Evolutionary conservation across 495 filamentous ascomycete species (phyloP).

Genomic region (Chaetomium fimeti): DNA sequence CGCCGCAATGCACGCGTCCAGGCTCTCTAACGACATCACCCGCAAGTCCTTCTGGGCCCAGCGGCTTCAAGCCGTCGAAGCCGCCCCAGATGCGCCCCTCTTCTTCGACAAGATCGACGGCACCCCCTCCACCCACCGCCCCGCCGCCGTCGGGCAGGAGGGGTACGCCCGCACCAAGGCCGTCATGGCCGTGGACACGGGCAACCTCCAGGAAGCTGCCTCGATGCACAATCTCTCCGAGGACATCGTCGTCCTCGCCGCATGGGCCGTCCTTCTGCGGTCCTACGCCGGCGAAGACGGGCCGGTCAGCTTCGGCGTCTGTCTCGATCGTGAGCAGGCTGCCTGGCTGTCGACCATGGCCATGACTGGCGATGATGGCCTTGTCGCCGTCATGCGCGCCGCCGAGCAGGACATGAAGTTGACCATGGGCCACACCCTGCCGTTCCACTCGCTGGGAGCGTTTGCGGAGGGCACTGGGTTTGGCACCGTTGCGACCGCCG

Average conservation of each 20-base stretch:
- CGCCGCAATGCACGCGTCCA: neutral
- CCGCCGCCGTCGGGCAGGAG: slow-evolving; percentile 2
- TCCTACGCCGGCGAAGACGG: slow-evolving; percentile 15
- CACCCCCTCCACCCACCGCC: neutral
- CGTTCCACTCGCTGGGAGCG: slow-evolving; percentile 13
- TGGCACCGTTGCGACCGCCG: neutral
- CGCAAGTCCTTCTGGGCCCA: slow-evolving; percentile 20
- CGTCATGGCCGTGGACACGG: slow-evolving; percentile 14
- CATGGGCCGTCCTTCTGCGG: slow-evolving; percentile 17
- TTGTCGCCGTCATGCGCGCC: slow-evolving; percentile 11
- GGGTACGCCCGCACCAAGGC: slow-evolving; percentile 18
- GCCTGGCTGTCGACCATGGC: slow-evolving; percentile 16
- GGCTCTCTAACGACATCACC: slow-evolving; percentile 19
- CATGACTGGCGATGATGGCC: slow-evolving; percentile 13
- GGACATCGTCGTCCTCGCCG: slow-evolving; percentile 13
- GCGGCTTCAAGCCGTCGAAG: slow-evolving; percentile 12
- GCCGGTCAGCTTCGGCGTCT: slow-evolving; percentile 18
- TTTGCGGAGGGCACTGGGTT: slow-evolving; percentile 11
- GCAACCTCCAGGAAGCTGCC: slow-evolving; percentile 12
- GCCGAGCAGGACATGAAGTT: slow-evolving; percentile 20
- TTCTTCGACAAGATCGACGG: slow-evolving; percentile 13
- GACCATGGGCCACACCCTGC: slow-evolving; percentile 16
- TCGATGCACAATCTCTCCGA: slow-evolving; percentile 13
- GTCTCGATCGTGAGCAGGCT: slow-evolving; percentile 16
- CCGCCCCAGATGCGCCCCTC: neutral